These are phyloP conservation scores for Yamadazyma friedrichii DNA, from an alignment of 1,139 yeast genomes.

Conservation along the genomic window DNA sequence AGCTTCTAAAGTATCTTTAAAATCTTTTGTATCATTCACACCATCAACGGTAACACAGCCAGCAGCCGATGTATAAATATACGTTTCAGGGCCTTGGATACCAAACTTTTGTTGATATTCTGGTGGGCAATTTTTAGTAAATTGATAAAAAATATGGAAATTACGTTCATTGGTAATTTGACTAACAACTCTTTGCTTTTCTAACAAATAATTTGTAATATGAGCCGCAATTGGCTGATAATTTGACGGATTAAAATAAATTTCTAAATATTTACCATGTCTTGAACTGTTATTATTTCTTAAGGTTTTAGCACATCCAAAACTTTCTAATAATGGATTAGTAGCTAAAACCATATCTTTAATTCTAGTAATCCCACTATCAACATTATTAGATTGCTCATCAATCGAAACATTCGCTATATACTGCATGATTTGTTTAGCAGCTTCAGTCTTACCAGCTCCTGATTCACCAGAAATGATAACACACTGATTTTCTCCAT, in stretches of 20 bases:
- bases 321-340: slow-evolving; percentile 91
- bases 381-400: slow-evolving; percentile 39
- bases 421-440: slow-evolving; percentile 97
- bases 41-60: slow-evolving; percentile 86
- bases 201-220: slow-evolving; percentile 90
- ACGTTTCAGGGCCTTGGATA: slow-evolving; percentile 90
- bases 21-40: slow-evolving; percentile 79
- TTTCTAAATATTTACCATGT: slow-evolving; percentile 96
- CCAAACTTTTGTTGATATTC: slow-evolving; percentile 82
- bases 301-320: slow-evolving; percentile 97
- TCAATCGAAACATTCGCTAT: slow-evolving; percentile 76
- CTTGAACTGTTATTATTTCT: slow-evolving; percentile 96
- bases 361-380: slow-evolving; percentile 65
- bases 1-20: slow-evolving; percentile 75
- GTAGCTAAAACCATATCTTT: slow-evolving; percentile 98
- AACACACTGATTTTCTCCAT: slow-evolving; percentile 95
- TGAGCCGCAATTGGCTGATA: slow-evolving; percentile 94
- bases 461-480: slow-evolving; percentile 99
- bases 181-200: slow-evolving; percentile 92
- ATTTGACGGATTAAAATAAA: slow-evolving; percentile 68
- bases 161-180: slow-evolving; percentile 92
- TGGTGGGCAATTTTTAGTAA: slow-evolving; percentile 88
- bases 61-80: slow-evolving; percentile 83
- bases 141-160: slow-evolving; percentile 95
- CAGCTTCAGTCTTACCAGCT: slow-evolving; percentile 99